Conservation (phyloP, 108 stramenopile genomes). For the Skeletonema menzelii region DNA sequence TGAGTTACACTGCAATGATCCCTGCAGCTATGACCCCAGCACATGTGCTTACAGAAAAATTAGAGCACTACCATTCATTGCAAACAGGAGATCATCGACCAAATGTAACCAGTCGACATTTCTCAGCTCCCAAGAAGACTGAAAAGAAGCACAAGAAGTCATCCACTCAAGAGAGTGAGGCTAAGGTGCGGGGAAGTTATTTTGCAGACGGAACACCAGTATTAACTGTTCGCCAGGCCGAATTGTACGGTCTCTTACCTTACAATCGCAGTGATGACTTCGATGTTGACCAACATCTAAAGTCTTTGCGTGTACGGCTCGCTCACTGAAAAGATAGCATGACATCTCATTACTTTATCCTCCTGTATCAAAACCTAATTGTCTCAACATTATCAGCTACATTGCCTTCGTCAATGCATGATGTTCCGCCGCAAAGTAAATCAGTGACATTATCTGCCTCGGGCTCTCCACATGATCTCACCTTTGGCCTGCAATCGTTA, state of each 20-base stretch:
- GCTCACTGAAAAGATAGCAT: neutral
- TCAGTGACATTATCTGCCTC: constrained; percentile 17
- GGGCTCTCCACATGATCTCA: constrained; percentile 59
- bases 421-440: constrained; percentile 59
- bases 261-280: constrained; percentile 13
- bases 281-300: neutral
- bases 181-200: constrained; percentile 30
- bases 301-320: too few relatives aligned
- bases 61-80: constrained; percentile 47
- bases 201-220: constrained; percentile 57
- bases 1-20: constrained; percentile 21
- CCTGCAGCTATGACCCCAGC: constrained; percentile 16
- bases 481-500: constrained; percentile 59
- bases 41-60: constrained; percentile 7
- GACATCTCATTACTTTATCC: neutral
- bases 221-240: constrained; percentile 48
- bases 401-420: constrained; percentile 73
- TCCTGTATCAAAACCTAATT: constrained; percentile 11
- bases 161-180: constrained; percentile 3
- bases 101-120: constrained; percentile 39
- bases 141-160: constrained; percentile 3
- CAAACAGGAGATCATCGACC: constrained; percentile 48
- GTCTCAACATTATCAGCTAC: constrained; percentile 46
- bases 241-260: constrained; percentile 66
- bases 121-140: constrained; percentile 6